A percentile compares a stretch with the other conserved stretches of the same genome.
Conservation (phyloP, 31 red algal species). For the Odonthalia washingtoniensis region DNA sequence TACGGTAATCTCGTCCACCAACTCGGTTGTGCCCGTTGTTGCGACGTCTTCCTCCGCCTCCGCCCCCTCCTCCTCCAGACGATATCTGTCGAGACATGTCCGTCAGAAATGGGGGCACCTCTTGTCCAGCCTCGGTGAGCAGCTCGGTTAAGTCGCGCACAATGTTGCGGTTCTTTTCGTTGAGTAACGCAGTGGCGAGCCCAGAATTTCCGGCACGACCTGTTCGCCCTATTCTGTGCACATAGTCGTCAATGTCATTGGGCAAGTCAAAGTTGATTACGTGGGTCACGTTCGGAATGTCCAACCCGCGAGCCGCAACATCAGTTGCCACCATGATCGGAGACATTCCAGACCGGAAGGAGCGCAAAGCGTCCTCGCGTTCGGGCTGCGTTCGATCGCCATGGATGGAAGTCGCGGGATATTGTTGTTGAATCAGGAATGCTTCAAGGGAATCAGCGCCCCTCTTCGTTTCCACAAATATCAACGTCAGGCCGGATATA, state of each 20-base stretch:
- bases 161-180: constrained; percentile 96
- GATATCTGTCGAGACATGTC: constrained; percentile 78
- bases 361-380: constrained; percentile 89
- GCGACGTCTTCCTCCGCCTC: constrained; percentile 57
- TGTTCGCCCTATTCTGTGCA: constrained; percentile 99
- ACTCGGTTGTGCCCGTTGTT: constrained; percentile 45
- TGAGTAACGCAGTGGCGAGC: constrained; percentile 91
- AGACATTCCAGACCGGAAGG: constrained; percentile 88
- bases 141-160: constrained; percentile 88
- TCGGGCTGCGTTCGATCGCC: constrained; percentile 93
- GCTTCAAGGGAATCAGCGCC: constrained; percentile 94
- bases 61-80: constrained; percentile 54
- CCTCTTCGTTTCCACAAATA: constrained; percentile 96
- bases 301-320: constrained; percentile 94
- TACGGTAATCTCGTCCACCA: constrained; percentile 93
- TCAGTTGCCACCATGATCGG: constrained; percentile 98
- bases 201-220: constrained; percentile 98
- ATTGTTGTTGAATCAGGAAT: constrained; percentile 80
- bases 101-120: constrained; percentile 90
- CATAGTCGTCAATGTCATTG: constrained; percentile 94
- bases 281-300: constrained; percentile 98
- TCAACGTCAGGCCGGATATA: constrained; percentile 83
- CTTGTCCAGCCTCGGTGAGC: constrained; percentile 93
- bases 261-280: constrained; percentile 99
- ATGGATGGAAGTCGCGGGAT: constrained; percentile 95